phyloP scores from a whole-genome alignment of 2,329 filamentous ascomycete species.

The Colletotrichum graminicola region DNA sequence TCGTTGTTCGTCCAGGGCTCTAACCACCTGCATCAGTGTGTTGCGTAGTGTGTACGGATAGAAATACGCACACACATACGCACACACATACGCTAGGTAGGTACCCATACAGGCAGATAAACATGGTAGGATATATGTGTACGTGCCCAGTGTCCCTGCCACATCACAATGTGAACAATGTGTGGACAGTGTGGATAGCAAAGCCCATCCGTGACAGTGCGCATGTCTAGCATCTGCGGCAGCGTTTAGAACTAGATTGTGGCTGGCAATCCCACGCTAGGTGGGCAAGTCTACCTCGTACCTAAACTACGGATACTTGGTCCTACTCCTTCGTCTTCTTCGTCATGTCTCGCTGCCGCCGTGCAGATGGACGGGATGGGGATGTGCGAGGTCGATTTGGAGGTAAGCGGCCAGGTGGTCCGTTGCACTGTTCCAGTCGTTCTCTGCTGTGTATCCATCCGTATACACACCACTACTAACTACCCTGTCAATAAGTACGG shows the following conservation, averaged over 20 bases:
- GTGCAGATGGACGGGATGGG: background rate
- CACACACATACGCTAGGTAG: too few species aligned
- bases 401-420: conserved; percentile 11
- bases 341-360: conserved; percentile 5
- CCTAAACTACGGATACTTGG: background rate
- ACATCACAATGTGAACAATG: background rate
- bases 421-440: conserved; percentile 19
- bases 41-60: too few species aligned
- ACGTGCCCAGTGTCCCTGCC: conserved; percentile 18
- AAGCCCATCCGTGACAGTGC: background rate
- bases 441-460: background rate
- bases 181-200: background rate
- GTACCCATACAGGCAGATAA: too few species aligned
- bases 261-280: conserved; percentile 23
- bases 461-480: background rate
- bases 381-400: conserved; percentile 1
- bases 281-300: too few species aligned
- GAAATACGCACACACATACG: too few species aligned
- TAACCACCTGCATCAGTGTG: conserved; percentile 35
- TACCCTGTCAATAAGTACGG: background rate
- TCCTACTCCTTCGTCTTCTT: background rate
- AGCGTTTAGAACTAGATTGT: background rate
- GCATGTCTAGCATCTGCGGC: background rate
- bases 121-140: background rate
- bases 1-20: conserved; percentile 33